Evolutionary conservation across 495 filamentous ascomycete species (phyloP), one percentile per base, ranked within the genome.

Genomic region (Neurospora africana): DNA sequence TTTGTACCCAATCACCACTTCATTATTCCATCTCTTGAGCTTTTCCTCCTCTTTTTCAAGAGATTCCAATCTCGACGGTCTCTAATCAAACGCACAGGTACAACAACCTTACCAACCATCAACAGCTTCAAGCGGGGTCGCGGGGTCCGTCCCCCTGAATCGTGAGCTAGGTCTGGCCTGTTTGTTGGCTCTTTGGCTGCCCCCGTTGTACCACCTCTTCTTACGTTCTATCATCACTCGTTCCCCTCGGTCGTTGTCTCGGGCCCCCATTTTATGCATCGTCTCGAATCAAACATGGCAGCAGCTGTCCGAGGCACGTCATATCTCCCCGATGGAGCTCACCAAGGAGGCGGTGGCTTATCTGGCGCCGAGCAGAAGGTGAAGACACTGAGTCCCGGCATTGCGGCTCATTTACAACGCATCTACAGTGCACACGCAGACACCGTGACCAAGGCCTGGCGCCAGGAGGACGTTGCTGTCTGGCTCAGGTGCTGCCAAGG

Each of bases 401-500:
- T 81, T 19, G 69, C 83, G 33, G 68, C 75, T 10, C 78, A 85
- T 68, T 74, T 86, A 5, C 75, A 83, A 70, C 74, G 77, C 40
- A 77, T 85, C 36, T 85, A 82, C 76, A 71, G 75, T 37, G 23
- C 75, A 30, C 79, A 84, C 30, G 78, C 81, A 27, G 77, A 74
- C 27, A 61, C 67, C 11, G 33, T 37, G 13, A 70, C 75, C 23
- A 75, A 78, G 68, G 73, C 67, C 35, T 85, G 83, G 83, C 73
- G 74, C 33, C 75, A 75, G 44, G 81, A 82, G 33, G 79, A 83
- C 67, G 74, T 80, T 6, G 65, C 76, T 21, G 72, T 78, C 69
- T 85, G 84, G 71, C 40, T 84, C 43, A 76, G 76, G 68, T 74
- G 80, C 53, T 70, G 76, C 33, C 81, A 86, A 76, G 71, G 79